These are phyloP conservation scores for Candida nitratophila DNA, from an alignment of 805 yeast species.

Conservation along the genomic window DNA sequence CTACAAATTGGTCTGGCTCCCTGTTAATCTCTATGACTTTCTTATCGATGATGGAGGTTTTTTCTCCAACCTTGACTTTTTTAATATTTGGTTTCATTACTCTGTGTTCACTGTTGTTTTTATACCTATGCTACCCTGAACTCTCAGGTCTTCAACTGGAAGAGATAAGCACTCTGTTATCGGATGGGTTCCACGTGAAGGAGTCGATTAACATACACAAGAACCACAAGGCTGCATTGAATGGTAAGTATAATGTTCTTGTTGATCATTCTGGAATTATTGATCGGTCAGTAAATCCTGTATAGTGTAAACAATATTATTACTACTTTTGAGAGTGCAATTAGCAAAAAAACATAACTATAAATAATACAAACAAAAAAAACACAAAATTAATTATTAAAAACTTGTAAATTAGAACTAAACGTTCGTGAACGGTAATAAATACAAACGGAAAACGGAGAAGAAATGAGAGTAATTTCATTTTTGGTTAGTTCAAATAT, in stretches of 20 bases:
- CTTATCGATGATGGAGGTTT: slow-evolving; percentile 43
- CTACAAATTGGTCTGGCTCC: slow-evolving; percentile 45
- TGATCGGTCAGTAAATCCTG: too few relatives aligned
- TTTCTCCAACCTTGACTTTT: slow-evolving; percentile 48
- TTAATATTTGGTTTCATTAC: slow-evolving; percentile 39
- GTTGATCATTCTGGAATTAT: not conserved
- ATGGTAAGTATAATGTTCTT: not conserved
- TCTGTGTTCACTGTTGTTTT: slow-evolving; percentile 33
- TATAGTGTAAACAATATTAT: too few relatives aligned
- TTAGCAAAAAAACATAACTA: not conserved
- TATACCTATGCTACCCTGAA: slow-evolving; percentile 43
- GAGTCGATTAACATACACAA: slow-evolving; percentile 28
- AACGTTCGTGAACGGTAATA: not conserved
- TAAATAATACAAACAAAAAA: not conserved
- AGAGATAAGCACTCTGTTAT: slow-evolving; percentile 39
- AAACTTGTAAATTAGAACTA: not conserved
- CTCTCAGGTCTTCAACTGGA: slow-evolving; percentile 45
- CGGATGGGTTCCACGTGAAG: slow-evolving; percentile 41
- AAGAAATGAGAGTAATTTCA: too few relatives aligned
- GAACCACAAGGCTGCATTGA: not conserved
- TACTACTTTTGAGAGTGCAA: too few relatives aligned
- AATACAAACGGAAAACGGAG: too few relatives aligned
- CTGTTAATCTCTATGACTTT: slow-evolving; percentile 44
- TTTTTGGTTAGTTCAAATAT: too few relatives aligned
- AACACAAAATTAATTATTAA: too few relatives aligned